phyloP scores from a whole-genome alignment of 2,329 filamentous ascomycete species.

The Pseudogymnoascus sp. region DNA sequence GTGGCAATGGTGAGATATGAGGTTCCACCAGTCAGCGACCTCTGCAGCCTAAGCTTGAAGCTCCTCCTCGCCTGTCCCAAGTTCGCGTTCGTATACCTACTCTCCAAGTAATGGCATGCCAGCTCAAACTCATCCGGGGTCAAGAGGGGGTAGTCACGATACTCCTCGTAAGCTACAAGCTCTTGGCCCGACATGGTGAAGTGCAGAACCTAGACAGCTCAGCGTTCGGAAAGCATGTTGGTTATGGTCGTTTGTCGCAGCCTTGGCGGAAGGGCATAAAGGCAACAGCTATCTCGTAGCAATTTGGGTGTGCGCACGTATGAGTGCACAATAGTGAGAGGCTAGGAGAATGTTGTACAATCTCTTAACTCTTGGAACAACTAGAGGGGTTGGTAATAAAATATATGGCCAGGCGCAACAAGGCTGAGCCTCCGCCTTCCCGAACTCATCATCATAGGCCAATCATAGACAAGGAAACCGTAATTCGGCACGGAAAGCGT shows the following conservation, averaged over 20 bases:
- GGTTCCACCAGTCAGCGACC: slow-evolving; percentile 22
- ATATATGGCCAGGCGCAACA: slow-evolving; percentile 9
- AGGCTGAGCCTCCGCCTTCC: slow-evolving; percentile 9
- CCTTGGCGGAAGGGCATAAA: background rate
- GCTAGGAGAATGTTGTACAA: background rate
- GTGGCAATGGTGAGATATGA: slow-evolving; percentile 27
- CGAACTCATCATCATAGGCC: background rate
- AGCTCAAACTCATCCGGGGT: slow-evolving; percentile 55
- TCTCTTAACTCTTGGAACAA: background rate
- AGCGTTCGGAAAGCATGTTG: background rate
- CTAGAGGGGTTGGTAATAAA: slow-evolving; percentile 3
- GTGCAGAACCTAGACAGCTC: background rate
- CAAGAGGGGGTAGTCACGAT: slow-evolving; percentile 52
- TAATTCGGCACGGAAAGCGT: background rate
- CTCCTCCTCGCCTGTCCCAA: slow-evolving; percentile 46
- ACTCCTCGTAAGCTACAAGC: slow-evolving; percentile 21
- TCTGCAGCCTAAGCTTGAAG: slow-evolving; percentile 48
- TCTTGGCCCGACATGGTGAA: slow-evolving; percentile 6
- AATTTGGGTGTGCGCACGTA: background rate
- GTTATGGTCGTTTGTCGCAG: background rate
- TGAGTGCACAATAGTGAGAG: background rate
- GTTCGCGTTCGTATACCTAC: slow-evolving; percentile 50
- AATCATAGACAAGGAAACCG: background rate
- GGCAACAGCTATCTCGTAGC: background rate
- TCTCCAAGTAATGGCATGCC: slow-evolving; percentile 56